phyloP scores from a whole-genome alignment of 495 filamentous ascomycete species.

The Neurospora sp. region DNA sequence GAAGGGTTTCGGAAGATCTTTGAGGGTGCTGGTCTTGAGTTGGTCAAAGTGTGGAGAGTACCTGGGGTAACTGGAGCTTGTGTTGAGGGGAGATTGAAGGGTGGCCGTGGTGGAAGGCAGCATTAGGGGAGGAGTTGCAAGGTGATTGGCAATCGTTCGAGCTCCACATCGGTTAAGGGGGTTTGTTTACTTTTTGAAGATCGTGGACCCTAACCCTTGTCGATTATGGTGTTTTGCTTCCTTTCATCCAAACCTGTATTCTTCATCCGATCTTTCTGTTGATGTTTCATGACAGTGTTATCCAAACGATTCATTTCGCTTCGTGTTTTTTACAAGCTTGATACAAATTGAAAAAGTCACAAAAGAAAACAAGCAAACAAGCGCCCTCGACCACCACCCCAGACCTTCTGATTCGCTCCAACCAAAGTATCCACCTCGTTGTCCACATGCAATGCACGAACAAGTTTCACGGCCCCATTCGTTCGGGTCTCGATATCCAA shows the following conservation, averaged over 20 bases:
- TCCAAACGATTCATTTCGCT: no score
- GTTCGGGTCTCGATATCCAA: neutral
- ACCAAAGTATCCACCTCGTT: neutral
- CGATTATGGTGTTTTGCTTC: neutral
- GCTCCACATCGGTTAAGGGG: neutral
- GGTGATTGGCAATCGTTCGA: neutral
- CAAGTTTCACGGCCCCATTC: neutral
- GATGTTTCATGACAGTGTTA: no score
- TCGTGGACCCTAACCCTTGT: neutral
- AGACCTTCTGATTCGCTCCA: neutral
- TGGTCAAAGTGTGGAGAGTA: conserved; percentile 20
- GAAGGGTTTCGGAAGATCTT: conserved; percentile 16
- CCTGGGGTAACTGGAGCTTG: conserved; percentile 11
- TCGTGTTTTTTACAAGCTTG: no score
- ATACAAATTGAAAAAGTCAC: no score
- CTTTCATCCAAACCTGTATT: neutral
- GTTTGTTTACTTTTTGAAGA: neutral
- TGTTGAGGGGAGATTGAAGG: conserved; percentile 11
- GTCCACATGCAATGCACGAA: neutral
- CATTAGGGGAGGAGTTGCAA: neutral
- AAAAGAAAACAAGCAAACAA: neutral
- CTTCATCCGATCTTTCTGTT: no score
- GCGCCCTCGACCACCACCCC: neutral
- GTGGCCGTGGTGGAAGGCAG: neutral
- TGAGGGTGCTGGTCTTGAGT: conserved; percentile 15